These are phyloP conservation scores for Amanita phalloides DNA, from an alignment of 768 basidiomycete genomes.

Conservation along the genomic window DNA sequence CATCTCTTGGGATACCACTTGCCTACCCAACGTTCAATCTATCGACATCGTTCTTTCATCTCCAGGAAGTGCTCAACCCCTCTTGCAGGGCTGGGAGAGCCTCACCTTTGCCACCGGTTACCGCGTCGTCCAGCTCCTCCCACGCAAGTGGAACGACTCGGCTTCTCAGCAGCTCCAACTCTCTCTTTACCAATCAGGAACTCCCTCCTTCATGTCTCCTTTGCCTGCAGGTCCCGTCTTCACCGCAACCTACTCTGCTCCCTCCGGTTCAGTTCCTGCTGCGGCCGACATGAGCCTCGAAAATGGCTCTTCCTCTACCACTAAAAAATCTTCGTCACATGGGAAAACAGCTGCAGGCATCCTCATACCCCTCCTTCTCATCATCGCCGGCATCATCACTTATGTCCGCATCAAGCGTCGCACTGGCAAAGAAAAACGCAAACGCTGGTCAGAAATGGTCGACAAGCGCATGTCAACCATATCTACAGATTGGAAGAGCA, in stretches of 20 bases:
- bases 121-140: conserved; percentile 39
- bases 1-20: conserved; percentile 57
- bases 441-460: conserved; percentile 51
- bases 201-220: conserved; percentile 38
- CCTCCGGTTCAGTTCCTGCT: conserved; percentile 27
- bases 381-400: conserved; percentile 27
- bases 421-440: conserved; percentile 38
- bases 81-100: conserved; percentile 46
- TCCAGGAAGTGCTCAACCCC: conserved; percentile 27
- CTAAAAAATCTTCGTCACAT: conserved; percentile 20
- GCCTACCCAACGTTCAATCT: conserved; percentile 29
- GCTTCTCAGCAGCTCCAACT: conserved; percentile 41
- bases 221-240: conserved; percentile 63
- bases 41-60: conserved; percentile 66
- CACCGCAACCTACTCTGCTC: conserved; percentile 45
- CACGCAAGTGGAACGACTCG: conserved; percentile 66
- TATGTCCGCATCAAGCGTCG: conserved; percentile 48
- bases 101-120: conserved; percentile 38
- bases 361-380: conserved; percentile 49
- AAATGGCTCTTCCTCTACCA: conserved; percentile 15
- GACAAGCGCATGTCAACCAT: conserved; percentile 83
- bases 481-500: conserved; percentile 65
- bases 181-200: conserved; percentile 39
- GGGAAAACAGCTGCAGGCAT: conserved; percentile 62
- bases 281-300: conserved; percentile 36